Evolutionary conservation across 1,284 basidiomycete species (phyloP).

Genomic region (Athelia psychrophila): DNA sequence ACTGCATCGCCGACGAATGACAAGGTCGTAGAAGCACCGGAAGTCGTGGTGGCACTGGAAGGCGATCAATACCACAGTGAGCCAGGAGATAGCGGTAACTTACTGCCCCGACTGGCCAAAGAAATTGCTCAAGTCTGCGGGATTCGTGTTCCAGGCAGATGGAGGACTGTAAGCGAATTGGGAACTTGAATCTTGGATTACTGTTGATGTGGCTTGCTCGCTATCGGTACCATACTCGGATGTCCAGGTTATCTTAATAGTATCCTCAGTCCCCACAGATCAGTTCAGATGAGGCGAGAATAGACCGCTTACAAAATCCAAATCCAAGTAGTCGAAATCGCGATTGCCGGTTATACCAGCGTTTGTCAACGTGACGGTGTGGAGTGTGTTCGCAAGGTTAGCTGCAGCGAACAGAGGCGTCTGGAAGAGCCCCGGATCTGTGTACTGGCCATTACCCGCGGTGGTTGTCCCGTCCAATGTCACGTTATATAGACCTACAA

Average conservation of each 20-base stretch:
- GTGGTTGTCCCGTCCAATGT: slow-evolving; percentile 22
- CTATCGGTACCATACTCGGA: slow-evolving; percentile 21
- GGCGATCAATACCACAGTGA: slow-evolving; percentile 1
- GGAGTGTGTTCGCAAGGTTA: slow-evolving; percentile 22
- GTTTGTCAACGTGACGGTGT: slow-evolving; percentile 27
- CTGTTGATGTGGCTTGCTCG: slow-evolving; percentile 14
- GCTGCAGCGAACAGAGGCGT: slow-evolving; percentile 24
- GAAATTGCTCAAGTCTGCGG: slow-evolving; percentile 15
- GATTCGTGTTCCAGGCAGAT: slow-evolving; percentile 18
- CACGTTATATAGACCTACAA: slow-evolving; percentile 20
- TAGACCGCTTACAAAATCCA: slow-evolving; percentile 27
- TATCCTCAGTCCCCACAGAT: neutral
- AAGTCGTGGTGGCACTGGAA: slow-evolving; percentile 22
- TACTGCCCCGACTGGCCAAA: slow-evolving; percentile 30
- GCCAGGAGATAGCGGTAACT: slow-evolving; percentile 8
- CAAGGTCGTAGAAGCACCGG: slow-evolving; percentile 21
- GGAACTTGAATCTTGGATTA: slow-evolving; percentile 23
- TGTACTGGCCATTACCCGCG: slow-evolving; percentile 9
- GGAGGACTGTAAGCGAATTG: slow-evolving; percentile 23
- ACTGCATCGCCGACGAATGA: slow-evolving; percentile 25
- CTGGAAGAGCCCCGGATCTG: slow-evolving; percentile 18
- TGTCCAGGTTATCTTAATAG: slow-evolving; percentile 22
- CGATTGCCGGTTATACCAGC: slow-evolving; percentile 9
- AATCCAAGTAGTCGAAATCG: slow-evolving; percentile 16
- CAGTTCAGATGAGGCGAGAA: neutral